Evolutionary conservation across 805 yeast genomes (phyloP).

Genomic region (Candida silvatica): DNA sequence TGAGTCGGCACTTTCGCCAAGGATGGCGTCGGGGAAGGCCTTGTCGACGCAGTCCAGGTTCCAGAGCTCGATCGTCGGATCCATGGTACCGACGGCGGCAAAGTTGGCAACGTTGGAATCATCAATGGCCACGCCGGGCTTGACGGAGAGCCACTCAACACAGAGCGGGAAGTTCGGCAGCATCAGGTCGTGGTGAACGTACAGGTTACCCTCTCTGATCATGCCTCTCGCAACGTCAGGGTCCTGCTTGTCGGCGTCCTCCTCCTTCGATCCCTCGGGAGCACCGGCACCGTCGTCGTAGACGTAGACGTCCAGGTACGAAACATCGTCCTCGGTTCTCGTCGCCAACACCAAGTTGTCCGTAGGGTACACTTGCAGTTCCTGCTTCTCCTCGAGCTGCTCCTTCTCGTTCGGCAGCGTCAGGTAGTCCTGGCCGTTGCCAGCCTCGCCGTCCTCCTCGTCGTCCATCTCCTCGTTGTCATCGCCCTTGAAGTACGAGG

Average conservation of each 20-base stretch:
- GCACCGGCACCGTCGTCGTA: conserved; percentile 92
- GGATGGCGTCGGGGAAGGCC: conserved; percentile 87
- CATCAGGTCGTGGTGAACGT: conserved; percentile 96
- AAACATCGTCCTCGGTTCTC: conserved; percentile 92
- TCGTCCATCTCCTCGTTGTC: conserved; percentile 23
- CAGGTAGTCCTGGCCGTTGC: conserved; percentile 48
- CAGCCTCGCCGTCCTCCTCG: conserved; percentile 19
- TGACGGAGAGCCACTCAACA: conserved; percentile 87
- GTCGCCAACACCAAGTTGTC: conserved; percentile 88
- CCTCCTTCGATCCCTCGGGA: conserved; percentile 57
- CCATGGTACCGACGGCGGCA: conserved; percentile 96
- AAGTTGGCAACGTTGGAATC: conserved; percentile 64
- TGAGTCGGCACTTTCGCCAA: conserved; percentile 57
- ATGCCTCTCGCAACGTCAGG: conserved; percentile 70
- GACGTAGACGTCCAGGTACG: conserved; percentile 86
- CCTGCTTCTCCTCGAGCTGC: conserved; percentile 67
- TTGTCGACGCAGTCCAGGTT: conserved; percentile 87
- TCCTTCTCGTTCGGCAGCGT: conserved; percentile 58
- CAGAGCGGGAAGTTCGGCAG: conserved; percentile 95
- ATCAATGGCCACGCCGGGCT: conserved; percentile 42
- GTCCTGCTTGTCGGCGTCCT: conserved; percentile 55
- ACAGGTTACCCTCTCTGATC: conserved; percentile 65
- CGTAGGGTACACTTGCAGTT: conserved; percentile 78
- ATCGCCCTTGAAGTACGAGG: conserved; percentile 41
- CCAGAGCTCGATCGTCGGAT: conserved; percentile 97